Percentiles rank a stretch among this genome's conserved stretches.
These are phyloP conservation scores for Skeletonema potamos DNA, from an alignment of 108 stramenopile species.

Conservation along the genomic window DNA sequence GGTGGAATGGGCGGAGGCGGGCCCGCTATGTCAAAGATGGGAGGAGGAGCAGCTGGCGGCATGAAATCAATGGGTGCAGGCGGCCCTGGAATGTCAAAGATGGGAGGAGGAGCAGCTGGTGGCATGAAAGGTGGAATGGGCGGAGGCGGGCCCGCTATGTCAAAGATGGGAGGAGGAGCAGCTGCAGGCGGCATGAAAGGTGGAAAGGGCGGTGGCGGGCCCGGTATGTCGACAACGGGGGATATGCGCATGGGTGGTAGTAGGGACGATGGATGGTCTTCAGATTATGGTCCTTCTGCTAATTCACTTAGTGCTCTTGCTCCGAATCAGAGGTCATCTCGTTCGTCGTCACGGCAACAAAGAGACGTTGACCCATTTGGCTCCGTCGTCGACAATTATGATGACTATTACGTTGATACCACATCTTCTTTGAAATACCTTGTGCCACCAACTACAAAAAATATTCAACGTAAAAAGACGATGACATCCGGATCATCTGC, in stretches of 20 bases:
- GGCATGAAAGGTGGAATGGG: neutral
- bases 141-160: neutral
- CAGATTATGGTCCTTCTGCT: neutral
- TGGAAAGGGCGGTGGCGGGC: neutral
- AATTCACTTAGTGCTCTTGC: neutral
- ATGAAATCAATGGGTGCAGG: neutral
- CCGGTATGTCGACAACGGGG: neutral
- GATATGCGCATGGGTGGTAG: neutral
- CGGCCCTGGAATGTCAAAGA: neutral
- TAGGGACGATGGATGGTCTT: neutral
- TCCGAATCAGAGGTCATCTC: neutral
- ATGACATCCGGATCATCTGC: neutral
- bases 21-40: neutral
- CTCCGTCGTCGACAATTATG: neutral
- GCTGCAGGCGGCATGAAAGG: neutral
- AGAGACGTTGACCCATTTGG: neutral
- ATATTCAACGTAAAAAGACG: neutral
- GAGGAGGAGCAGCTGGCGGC: neutral
- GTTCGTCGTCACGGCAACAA: neutral
- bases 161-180: neutral
- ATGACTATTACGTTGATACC: neutral
- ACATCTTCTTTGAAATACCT: neutral
- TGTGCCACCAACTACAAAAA: neutral
- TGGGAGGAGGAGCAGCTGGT: neutral
- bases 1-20: neutral